Conservation (phyloP, 805 yeast genomes). For the Sungouiella blattae region DNA sequence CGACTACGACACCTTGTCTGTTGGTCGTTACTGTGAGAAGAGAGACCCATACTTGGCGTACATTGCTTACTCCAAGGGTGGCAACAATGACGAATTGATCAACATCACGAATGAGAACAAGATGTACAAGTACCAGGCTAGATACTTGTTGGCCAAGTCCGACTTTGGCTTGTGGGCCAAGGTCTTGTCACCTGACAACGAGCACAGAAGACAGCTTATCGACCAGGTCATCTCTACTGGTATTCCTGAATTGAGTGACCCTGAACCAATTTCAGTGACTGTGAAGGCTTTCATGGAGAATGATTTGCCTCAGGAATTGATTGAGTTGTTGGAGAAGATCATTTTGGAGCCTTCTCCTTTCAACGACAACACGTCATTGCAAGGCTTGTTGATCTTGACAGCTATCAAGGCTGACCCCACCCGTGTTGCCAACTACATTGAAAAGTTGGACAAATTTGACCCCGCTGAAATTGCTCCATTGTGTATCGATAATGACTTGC, state of each 20-base stretch:
- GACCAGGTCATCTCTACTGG: constrained; percentile 96
- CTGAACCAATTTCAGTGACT: constrained; percentile 89
- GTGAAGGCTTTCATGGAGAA: constrained; percentile 96
- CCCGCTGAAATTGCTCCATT: constrained; percentile 91
- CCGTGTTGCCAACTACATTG: constrained; percentile 78
- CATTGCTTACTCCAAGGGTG: constrained; percentile 95
- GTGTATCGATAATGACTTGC: constrained; percentile 81
- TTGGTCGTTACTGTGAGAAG: constrained; percentile 98
- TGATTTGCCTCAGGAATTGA: constrained; percentile 86
- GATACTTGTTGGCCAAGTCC: constrained; percentile 86
- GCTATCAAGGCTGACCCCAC: constrained; percentile 94
- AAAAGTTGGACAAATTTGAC: constrained; percentile 85
- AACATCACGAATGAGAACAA: constrained; percentile 93
- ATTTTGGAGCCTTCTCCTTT: constrained; percentile 97
- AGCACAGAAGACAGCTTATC: constrained; percentile 84
- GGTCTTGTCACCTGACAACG: constrained; percentile 72
- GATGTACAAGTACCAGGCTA: constrained; percentile 99
- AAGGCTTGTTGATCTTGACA: constrained; percentile 87
- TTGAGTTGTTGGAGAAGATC: constrained; percentile 92
- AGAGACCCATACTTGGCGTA: constrained; percentile 98
- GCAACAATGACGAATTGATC: constrained; percentile 84
- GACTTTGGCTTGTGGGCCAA: constrained; percentile 77
- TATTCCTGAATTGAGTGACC: constrained; percentile 88
- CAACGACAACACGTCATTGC: constrained; percentile 90
- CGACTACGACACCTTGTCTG: constrained; percentile 86